Conservation (phyloP, 306 rosid genomes). For the Ochetophila trinervis region DNA sequence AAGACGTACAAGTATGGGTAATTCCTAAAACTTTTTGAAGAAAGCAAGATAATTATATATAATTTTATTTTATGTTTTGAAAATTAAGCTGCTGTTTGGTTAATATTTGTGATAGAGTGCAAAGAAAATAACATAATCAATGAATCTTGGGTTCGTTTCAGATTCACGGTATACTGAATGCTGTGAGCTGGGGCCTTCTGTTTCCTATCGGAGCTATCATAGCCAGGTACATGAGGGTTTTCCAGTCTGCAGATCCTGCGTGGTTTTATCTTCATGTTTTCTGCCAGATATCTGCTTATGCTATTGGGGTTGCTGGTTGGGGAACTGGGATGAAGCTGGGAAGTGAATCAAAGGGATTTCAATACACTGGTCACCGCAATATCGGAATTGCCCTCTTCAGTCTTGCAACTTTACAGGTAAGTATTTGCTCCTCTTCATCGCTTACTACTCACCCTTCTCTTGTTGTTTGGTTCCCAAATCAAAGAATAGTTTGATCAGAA, state of each 20-base stretch:
- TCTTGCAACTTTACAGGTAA: conserved; percentile 76
- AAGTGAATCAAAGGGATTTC: conserved; percentile 44
- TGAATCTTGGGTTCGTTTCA: conserved; percentile 21
- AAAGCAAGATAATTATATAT: no score
- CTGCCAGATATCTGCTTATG: conserved; percentile 71
- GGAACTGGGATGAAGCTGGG: conserved; percentile 86
- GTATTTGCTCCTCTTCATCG: background rate
- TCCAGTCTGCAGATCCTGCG: conserved; percentile 75
- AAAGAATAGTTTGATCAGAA: background rate
- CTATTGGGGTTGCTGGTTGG: conserved; percentile 92
- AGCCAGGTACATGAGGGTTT: conserved; percentile 68
- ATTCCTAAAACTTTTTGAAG: no score
- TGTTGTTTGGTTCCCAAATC: background rate
- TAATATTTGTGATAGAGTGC: background rate
- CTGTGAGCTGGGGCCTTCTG: conserved; percentile 88
- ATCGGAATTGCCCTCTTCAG: conserved; percentile 72
- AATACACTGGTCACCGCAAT: conserved; percentile 49
- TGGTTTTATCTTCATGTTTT: conserved; percentile 85
- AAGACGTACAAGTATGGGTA: no score
- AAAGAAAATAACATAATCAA: background rate
- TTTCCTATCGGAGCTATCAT: conserved; percentile 75
- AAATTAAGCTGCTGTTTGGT: no score
- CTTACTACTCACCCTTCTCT: background rate
- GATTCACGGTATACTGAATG: conserved; percentile 81
- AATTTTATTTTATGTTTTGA: no score